Evolutionary conservation across 257 asterid genomes (phyloP).

Genomic region (Ilex aquifolium): DNA sequence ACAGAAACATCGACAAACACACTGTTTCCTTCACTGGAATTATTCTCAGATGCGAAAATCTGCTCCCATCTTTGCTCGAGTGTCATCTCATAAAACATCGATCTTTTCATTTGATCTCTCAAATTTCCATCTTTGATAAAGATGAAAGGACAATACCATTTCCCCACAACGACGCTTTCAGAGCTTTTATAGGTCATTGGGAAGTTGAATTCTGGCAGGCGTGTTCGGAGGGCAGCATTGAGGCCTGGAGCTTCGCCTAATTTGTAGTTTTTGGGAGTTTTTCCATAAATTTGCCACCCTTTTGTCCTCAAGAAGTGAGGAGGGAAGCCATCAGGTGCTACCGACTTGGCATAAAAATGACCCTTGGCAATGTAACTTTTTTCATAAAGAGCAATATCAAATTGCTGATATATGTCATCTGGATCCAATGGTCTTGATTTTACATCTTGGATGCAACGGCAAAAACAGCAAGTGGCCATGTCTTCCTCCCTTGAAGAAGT

Average conservation of each 20-base stretch:
- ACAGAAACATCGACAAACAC: neutral
- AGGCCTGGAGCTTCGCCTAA: conserved; percentile 17
- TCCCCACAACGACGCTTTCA: neutral
- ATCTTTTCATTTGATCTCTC: neutral
- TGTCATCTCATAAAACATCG: neutral
- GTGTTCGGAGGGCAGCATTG: conserved; percentile 6
- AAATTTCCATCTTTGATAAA: neutral
- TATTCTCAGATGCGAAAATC: neutral
- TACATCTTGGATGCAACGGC: neutral
- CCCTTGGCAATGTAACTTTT: neutral
- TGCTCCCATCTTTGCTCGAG: neutral
- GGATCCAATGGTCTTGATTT: neutral
- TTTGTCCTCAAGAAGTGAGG: conserved; percentile 16
- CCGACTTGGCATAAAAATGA: conserved; percentile 9
- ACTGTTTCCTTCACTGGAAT: neutral
- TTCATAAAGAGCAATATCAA: neutral
- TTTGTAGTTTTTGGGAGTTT: conserved; percentile 10
- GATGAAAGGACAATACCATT: neutral
- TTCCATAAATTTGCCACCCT: conserved; percentile 9
- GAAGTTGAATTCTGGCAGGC: conserved; percentile 5
- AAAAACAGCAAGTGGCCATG: neutral
- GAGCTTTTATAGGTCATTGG: neutral
- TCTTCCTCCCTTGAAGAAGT: neutral
- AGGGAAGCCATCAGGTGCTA: conserved; percentile 13
- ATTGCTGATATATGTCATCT: neutral